Percentiles rank a stretch among this genome's conserved stretches.
Conservation (phyloP, 257 asterid genomes). For the Nicotiana tabacum region DNA sequence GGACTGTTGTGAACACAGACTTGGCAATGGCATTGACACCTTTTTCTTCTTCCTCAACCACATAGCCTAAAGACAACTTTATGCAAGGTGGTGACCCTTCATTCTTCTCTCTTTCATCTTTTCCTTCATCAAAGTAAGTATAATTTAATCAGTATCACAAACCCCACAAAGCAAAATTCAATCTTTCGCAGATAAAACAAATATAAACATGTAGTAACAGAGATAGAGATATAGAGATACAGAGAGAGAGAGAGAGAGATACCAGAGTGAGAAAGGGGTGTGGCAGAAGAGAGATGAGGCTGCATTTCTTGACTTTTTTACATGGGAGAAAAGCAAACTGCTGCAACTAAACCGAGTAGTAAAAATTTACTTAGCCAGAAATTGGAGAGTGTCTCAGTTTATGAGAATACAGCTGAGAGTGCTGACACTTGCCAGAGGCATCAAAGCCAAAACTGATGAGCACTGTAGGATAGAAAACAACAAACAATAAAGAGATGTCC, state of each 20-base stretch:
- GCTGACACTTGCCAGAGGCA: constrained; percentile 10
- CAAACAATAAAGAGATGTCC: not conserved
- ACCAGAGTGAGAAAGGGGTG: constrained; percentile 15
- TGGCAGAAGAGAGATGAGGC: constrained; percentile 11
- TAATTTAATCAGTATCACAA: constrained; percentile 3
- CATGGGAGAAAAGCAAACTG: constrained; percentile 12
- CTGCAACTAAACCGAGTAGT: constrained; percentile 2
- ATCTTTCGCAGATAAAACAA: not conserved
- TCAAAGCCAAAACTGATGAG: not conserved
- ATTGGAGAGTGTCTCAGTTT: constrained; percentile 1
- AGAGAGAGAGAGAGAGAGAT: not conserved
- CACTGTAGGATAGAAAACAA: not conserved
- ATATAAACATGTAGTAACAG: not conserved
- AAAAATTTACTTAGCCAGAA: not conserved
- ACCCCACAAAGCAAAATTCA: not conserved
- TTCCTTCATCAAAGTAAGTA: constrained; percentile 11
- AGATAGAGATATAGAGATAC: not conserved
- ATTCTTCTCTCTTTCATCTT: constrained; percentile 6
- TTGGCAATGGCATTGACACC: not conserved
- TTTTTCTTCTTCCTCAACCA: constrained; percentile 23
- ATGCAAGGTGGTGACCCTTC: constrained; percentile 19
- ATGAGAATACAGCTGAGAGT: constrained; percentile 3
- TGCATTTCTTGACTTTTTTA: constrained; percentile 22
- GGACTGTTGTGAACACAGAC: constrained; percentile 31
- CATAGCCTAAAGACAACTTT: constrained; percentile 39